phyloP scores from a whole-genome alignment of 192 early-diverging fungal species.

The Coemansia aciculifera region DNA sequence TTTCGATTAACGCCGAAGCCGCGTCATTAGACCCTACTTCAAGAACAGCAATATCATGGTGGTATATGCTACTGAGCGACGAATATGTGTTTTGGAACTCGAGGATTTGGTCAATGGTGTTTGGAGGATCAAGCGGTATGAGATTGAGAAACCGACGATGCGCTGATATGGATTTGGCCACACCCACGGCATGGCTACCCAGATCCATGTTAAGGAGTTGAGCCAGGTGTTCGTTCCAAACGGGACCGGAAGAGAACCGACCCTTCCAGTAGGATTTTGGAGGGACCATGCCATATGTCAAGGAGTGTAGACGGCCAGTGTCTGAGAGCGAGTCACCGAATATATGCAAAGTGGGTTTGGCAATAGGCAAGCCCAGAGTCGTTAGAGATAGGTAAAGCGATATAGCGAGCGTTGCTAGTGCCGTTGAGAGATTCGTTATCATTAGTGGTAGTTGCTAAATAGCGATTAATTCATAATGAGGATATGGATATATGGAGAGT shows the following conservation, averaged over 20 bases:
- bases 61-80: neutral
- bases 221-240: slow-evolving; percentile 40
- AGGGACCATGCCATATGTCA: slow-evolving; percentile 29
- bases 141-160: slow-evolving; percentile 15
- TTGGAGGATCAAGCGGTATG: slow-evolving; percentile 29
- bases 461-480: neutral
- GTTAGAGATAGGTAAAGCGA: neutral
- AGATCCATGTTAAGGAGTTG: slow-evolving; percentile 15
- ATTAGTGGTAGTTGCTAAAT: neutral
- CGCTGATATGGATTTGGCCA: slow-evolving; percentile 17
- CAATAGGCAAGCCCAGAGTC: neutral
- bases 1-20: slow-evolving; percentile 21
- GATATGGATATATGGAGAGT: neutral
- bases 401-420: neutral
- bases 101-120: slow-evolving; percentile 29
- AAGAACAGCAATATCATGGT: slow-evolving; percentile 25
- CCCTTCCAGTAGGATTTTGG: slow-evolving; percentile 46
- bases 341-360: slow-evolving; percentile 26
- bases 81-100: slow-evolving; percentile 9
- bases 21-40: slow-evolving; percentile 42
- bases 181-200: slow-evolving; percentile 31
- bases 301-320: slow-evolving; percentile 24
- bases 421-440: neutral
- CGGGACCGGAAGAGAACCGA: slow-evolving; percentile 40
- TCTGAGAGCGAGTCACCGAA: slow-evolving; percentile 54